Conservation (phyloP, 257 asterid genomes). For the Solanum raphanifolium region DNA sequence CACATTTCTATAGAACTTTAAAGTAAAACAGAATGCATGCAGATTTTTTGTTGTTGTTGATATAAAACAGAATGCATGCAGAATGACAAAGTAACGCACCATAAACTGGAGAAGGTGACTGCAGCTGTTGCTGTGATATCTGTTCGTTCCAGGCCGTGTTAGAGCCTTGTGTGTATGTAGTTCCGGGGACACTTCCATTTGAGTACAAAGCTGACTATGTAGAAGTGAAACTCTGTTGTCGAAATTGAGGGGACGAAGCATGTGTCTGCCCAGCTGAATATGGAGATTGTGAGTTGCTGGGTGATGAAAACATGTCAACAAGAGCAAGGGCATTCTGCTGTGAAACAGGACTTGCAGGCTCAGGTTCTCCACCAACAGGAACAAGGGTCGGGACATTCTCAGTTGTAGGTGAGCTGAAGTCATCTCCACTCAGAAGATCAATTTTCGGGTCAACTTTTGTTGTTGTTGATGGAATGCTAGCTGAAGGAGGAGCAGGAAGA, state of each 20-base stretch:
- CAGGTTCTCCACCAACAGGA: constrained; percentile 71
- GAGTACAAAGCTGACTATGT: too few species aligned
- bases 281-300: neutral
- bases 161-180: constrained; percentile 40
- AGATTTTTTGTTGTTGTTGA: neutral
- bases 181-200: too few species aligned
- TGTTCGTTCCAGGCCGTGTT: constrained; percentile 55
- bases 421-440: constrained; percentile 97
- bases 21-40: neutral
- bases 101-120: constrained; percentile 59
- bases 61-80: neutral
- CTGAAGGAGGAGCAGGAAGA: constrained; percentile 54
- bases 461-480: constrained; percentile 36
- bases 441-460: constrained; percentile 43
- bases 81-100: constrained; percentile 28
- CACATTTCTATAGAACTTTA: neutral
- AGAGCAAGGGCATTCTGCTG: constrained; percentile 86
- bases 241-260: too few species aligned
- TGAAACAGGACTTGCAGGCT: constrained; percentile 59
- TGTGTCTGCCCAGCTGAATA: too few species aligned
- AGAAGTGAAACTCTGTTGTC: too few species aligned
- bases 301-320: constrained; percentile 71
- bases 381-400: constrained; percentile 62
- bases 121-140: constrained; percentile 63
- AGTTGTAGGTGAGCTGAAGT: constrained; percentile 55